These are phyloP conservation scores for Fusarium floridanum DNA, from an alignment of 2,329 filamentous ascomycete genomes.

Conservation along the genomic window DNA sequence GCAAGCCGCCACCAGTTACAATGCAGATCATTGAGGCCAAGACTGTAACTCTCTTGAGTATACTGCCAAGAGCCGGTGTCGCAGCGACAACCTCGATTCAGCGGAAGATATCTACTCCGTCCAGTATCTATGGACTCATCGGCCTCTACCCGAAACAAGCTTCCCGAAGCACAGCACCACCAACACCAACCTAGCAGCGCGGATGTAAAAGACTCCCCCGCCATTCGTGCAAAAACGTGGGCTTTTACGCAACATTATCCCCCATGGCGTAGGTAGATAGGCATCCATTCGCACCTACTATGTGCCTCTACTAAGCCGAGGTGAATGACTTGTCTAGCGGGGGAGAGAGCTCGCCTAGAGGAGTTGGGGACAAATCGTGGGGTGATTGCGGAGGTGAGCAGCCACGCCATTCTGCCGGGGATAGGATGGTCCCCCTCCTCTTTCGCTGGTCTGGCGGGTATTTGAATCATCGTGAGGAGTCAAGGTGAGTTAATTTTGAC, in stretches of 20 bases:
- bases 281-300: background rate
- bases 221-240: conserved; percentile 40
- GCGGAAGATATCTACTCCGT: conserved; percentile 3
- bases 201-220: conserved; percentile 10
- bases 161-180: background rate
- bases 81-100: background rate
- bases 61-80: background rate
- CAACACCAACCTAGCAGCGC: conserved; percentile 6
- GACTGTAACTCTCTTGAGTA: background rate
- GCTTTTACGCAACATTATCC: conserved; percentile 16
- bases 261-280: conserved; percentile 1
- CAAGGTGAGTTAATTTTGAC: background rate
- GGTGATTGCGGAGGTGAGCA: conserved; percentile 31
- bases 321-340: conserved; percentile 17
- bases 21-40: background rate
- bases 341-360: conserved; percentile 19
- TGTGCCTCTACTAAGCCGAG: conserved; percentile 20
- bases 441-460: conserved; percentile 14
- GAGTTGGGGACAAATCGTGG: conserved; percentile 28
- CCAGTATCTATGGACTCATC: background rate
- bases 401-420: conserved; percentile 18
- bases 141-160: conserved; percentile 30
- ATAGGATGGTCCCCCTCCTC: background rate
- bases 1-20: background rate
- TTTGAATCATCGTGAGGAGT: background rate